Conservation (phyloP, 306 rosid genomes). For the Rubus idaeus region DNA sequence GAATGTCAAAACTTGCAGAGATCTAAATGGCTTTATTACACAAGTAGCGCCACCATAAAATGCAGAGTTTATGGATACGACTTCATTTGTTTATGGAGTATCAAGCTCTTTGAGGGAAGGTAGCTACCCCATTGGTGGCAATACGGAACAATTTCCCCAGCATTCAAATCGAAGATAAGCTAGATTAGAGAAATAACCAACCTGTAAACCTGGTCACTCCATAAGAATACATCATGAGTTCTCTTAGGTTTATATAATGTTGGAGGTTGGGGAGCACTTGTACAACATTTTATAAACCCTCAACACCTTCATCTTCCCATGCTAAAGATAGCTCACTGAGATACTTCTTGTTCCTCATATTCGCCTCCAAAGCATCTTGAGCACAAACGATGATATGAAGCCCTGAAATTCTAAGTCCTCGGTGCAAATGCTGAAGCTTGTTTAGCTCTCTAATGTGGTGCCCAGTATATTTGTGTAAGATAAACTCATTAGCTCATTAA, state of each 20-base stretch:
- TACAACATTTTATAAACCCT: background rate
- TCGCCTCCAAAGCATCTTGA: slow-evolving; percentile 10
- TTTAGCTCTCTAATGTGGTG: background rate
- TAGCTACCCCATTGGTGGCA: slow-evolving; percentile 26
- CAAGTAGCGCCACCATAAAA: background rate
- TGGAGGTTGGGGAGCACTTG: slow-evolving; percentile 12
- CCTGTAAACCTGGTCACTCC: slow-evolving; percentile 17
- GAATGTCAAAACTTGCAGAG: too few relatives aligned
- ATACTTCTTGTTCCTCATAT: background rate
- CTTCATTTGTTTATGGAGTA: background rate
- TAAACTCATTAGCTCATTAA: background rate
- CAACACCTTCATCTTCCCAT: background rate
- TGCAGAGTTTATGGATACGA: background rate
- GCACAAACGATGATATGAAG: background rate
- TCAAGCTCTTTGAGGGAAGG: slow-evolving; percentile 10
- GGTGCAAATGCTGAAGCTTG: background rate
- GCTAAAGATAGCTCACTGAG: slow-evolving; percentile 13
- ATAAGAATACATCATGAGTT: slow-evolving; percentile 6
- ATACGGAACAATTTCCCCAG: background rate
- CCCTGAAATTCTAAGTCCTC: slow-evolving; percentile 1
- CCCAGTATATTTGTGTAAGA: background rate
- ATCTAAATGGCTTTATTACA: background rate
- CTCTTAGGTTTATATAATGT: background rate
- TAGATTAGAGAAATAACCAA: slow-evolving; percentile 23
- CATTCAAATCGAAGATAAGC: background rate